Evolutionary conservation across 2,329 filamentous ascomycete species (phyloP), one percentile per base, ranked within the genome.

Genomic region (Chaetomiaceae sp.): DNA sequence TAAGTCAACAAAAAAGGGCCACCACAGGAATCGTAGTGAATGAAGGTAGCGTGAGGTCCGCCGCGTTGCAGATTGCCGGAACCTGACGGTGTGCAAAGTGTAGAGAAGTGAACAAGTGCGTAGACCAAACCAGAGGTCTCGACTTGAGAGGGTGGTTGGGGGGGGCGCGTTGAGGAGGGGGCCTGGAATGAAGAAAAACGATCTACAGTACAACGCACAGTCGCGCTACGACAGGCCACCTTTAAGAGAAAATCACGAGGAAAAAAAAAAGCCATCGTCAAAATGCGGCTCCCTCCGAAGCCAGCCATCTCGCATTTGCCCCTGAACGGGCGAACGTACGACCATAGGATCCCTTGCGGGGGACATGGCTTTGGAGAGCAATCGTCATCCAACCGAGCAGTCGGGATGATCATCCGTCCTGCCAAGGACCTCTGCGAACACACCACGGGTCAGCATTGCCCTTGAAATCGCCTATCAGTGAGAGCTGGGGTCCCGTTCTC

Each of bases 301-400:
- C 34, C 38, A 46, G 48, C 42, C 48, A 53, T 48, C 27, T 47
- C 34, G 40, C 14, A 34, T 45, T 43, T 29, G 38, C 58, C 54
- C 55, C 52, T 56, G 54, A 54, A 21, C 32, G 29, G 40, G 44
- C 11, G 29, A 55, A 25, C 51, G 51, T 48, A 56, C 37, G 47
- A 54, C 50, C n/a, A 30, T 27, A 37, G 45, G 23, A 48, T 53
- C 52, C 27, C 43, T 50, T 49, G 50, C 44, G 54, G 53, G 29
- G 43, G 45, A 48, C 48, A 40, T 11, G 34, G 20, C 16, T 48
- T 21, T 30, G 33, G 32, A 20, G 32, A 42, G n/a, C 30, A 27
- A 38, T 53, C 50, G 46, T 48, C 43, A 51, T 53, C 58, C 60
- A 62, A 62, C 60, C 58, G 49, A 47, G 36, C 41, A 32, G 30